Base-by-base conservation (phyloP, 2,329 filamentous ascomycete species). In the Apiospora arundinis region DNA sequence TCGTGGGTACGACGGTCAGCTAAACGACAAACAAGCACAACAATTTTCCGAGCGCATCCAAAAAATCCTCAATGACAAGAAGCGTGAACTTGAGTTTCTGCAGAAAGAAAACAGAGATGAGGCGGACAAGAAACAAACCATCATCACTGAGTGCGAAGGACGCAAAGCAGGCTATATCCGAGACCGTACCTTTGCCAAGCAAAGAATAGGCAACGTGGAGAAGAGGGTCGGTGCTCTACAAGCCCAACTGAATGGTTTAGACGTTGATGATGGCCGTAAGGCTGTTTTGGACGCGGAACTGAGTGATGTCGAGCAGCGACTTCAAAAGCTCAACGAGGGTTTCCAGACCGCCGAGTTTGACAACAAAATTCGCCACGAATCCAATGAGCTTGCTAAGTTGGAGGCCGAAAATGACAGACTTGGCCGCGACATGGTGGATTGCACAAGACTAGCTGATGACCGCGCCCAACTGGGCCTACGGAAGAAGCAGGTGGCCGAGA, bases 191-290 rank as follows among this genome's bases (percentile, higher is more conserved):
- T 90, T 88, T 65, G 90, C 94, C 6, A 92, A 90, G 76, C 89
- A 93, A 74, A 91, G 93, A 66, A 94, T 97, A 72, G 84, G 85
- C 0, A 83, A 86, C 7, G 95, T 96, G 75, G 94, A 97, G 72
- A 91, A 88, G 77, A 92, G 92, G 70, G 89, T 92, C 8, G 82
- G 82, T 4, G 83, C 84, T 0, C 85, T 95, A 45, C 93, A 97
- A 78, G 87, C 84, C 66, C 90, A 92, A 44, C 85, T 94, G 44
- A 88, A 92, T 76, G 85, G 86, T n/a, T 92, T 99, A 70, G 88
- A 92, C 46, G 88, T 95, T 42, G 95, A 99, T 76, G 95, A 98
- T 82, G 95, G 95, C 4, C 89, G 90, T 44, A 93, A 94, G 80
- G 92, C 93, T 37, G 86, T 93, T 4, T 86, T 98, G 8, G 92